A percentile compares a stretch with the other conserved stretches of the same genome.
Conservation (phyloP, 2,329 filamentous ascomycete genomes). For the Phoma sp. region DNA sequence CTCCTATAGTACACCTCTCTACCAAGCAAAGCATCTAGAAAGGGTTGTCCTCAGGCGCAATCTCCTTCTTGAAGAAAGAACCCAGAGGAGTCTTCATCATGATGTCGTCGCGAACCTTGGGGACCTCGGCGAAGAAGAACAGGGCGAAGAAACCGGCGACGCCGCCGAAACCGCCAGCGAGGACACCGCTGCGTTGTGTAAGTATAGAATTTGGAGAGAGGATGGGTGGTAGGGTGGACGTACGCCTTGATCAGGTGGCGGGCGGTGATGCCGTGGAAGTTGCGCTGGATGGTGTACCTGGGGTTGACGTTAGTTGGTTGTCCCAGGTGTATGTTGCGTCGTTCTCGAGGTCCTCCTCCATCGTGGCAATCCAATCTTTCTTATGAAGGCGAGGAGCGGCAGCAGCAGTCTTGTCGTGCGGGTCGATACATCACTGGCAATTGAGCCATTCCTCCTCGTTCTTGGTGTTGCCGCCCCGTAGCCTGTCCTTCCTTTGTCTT, state of each 20-base stretch:
- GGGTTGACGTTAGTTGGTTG: conserved; percentile 24
- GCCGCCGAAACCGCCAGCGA: conserved; percentile 64
- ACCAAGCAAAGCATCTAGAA: conserved; percentile 47
- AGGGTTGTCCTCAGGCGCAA: conserved; percentile 71
- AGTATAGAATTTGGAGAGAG: conserved; percentile 8
- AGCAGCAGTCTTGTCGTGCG: neutral
- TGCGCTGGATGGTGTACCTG: conserved; percentile 59
- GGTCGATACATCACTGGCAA: neutral
- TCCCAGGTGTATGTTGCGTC: neutral
- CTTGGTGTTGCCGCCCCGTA: neutral
- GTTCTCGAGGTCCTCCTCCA: neutral
- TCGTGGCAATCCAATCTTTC: too few species aligned
- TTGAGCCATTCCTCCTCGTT: neutral
- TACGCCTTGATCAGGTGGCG: conserved; percentile 54
- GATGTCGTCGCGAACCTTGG: conserved; percentile 68
- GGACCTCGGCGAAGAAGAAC: conserved; percentile 71
- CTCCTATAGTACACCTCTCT: conserved; percentile 28
- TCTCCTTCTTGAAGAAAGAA: conserved; percentile 64
- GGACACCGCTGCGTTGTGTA: conserved; percentile 41
- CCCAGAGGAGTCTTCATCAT: conserved; percentile 67
- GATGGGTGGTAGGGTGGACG: conserved; percentile 35
- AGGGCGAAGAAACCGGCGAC: conserved; percentile 65
- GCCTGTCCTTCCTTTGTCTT: neutral
- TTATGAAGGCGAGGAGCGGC: neutral
- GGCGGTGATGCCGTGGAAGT: conserved; percentile 61